These are phyloP conservation scores for Adiantum capillusveneris DNA, from an alignment of 75 land plant genomes.

Conservation along the genomic window DNA sequence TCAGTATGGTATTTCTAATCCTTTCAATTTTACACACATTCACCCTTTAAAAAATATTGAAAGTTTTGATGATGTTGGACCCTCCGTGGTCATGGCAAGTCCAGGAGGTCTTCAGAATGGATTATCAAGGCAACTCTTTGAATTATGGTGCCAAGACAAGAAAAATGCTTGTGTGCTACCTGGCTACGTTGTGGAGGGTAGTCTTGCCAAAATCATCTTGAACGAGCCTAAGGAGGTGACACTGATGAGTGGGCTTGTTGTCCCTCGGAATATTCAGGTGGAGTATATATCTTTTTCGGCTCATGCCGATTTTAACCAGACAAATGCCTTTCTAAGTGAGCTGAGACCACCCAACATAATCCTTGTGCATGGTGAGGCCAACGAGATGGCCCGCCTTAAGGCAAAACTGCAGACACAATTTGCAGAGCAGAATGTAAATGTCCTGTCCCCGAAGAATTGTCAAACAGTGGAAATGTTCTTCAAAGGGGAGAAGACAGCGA, in stretches of 20 bases:
- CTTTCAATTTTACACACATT: conserved; percentile 90
- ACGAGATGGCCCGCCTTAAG: conserved; percentile 93
- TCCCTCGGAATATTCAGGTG: conserved; percentile 84
- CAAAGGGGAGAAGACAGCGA: conserved; percentile 89
- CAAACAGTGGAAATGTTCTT: conserved; percentile 95
- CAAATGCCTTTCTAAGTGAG: conserved; percentile 86
- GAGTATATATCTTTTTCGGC: conserved; percentile 98
- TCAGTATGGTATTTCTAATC: conserved; percentile 73
- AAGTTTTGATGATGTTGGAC: conserved; percentile 80
- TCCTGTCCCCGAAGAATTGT: conserved; percentile 88
- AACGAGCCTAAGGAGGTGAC: conserved; percentile 98
- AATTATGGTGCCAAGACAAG: conserved; percentile 88
- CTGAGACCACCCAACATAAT: conserved; percentile 88
- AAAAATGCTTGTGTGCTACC: conserved; percentile 93
- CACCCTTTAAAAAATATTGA: conserved; percentile 76
- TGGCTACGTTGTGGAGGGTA: conserved; percentile 95
- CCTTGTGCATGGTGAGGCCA: conserved; percentile 94
- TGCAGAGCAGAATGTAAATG: conserved; percentile 75
- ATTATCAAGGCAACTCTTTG: conserved; percentile 88
- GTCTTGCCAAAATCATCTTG: conserved; percentile 79
- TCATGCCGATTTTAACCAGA: conserved; percentile 92
- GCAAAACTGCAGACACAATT: conserved; percentile 75
- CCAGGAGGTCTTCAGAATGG: conserved; percentile 93
- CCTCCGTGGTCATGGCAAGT: conserved; percentile 96
- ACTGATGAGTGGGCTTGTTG: conserved; percentile 81